Evolutionary conservation across 495 filamentous ascomycete genomes (phyloP).

Genomic region (Entonaema liquescens): DNA sequence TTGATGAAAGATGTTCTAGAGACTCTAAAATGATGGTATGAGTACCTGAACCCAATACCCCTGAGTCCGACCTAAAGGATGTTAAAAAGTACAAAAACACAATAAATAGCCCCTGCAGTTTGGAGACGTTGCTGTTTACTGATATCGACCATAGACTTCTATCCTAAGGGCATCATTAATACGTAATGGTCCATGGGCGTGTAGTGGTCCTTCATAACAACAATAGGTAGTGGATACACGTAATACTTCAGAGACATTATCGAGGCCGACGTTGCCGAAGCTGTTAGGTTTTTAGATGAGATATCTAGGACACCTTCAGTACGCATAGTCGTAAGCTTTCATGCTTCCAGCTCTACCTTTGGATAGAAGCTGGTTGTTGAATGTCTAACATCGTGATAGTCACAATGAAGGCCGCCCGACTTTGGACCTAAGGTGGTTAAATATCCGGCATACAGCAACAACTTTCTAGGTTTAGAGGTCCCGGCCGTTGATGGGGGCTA

Average conservation of each 20-base stretch:
- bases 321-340: too few relatives aligned
- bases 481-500: not conserved
- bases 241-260: too few relatives aligned
- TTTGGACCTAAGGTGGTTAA: constrained; percentile 6
- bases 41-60: not conserved
- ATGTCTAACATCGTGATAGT: not conserved
- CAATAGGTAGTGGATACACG: too few relatives aligned
- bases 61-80: not conserved
- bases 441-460: not conserved
- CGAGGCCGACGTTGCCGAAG: too few relatives aligned
- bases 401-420: not conserved
- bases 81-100: not conserved
- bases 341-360: too few relatives aligned
- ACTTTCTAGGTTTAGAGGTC: not conserved
- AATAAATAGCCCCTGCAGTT: constrained; percentile 2
- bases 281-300: too few relatives aligned
- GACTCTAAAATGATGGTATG: too few relatives aligned
- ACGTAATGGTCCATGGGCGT: not conserved
- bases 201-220: too few relatives aligned
- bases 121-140: not conserved
- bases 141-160: constrained; percentile 3
- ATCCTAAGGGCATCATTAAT: constrained; percentile 1
- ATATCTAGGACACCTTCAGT: too few relatives aligned
- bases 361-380: not conserved
- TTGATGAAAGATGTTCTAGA: too few relatives aligned